Conservation (phyloP, 495 filamentous ascomycete species). For the Lasiosphaeria hispida region DNA sequence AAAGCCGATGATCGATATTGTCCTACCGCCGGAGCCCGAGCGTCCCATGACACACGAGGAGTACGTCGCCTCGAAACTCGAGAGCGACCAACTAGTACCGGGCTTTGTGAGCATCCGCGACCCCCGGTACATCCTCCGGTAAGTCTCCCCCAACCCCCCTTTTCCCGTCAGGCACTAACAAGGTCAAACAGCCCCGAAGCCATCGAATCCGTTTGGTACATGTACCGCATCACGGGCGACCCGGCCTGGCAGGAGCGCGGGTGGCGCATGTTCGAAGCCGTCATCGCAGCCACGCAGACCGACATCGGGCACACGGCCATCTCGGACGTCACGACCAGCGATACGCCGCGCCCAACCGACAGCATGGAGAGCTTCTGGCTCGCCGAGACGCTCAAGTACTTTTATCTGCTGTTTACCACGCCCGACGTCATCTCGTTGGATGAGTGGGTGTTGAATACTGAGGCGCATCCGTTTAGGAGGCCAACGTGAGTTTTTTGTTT, state of each 20-base stretch:
- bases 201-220: slow-evolving; percentile 93
- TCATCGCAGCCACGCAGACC: slow-evolving; percentile 64
- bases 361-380: slow-evolving; percentile 65
- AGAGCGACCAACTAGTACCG: slow-evolving; percentile 60
- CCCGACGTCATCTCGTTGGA: slow-evolving; percentile 73
- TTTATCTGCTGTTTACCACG: slow-evolving; percentile 81
- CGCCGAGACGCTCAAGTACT: slow-evolving; percentile 90
- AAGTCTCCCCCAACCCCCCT: slow-evolving; percentile 20
- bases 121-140: slow-evolving; percentile 75
- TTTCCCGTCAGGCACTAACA: slow-evolving; percentile 21
- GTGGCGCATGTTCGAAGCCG: slow-evolving; percentile 85
- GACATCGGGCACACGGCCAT: slow-evolving; percentile 71
- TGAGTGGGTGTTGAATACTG: slow-evolving; percentile 75
- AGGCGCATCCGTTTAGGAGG: slow-evolving; percentile 57
- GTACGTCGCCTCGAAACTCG: slow-evolving; percentile 57
- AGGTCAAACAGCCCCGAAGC: slow-evolving; percentile 70
- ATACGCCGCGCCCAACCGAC: slow-evolving; percentile 31
- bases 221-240: slow-evolving; percentile 89
- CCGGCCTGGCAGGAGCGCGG: slow-evolving; percentile 76
- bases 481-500: slow-evolving; percentile 31
- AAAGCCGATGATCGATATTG: slow-evolving; percentile 21
- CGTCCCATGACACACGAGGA: slow-evolving; percentile 60
- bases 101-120: slow-evolving; percentile 62
- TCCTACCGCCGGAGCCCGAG: slow-evolving; percentile 27
- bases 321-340: slow-evolving; percentile 55